Base-by-base conservation (phyloP, 2,329 filamentous ascomycete species). In the Periconia sp. region DNA sequence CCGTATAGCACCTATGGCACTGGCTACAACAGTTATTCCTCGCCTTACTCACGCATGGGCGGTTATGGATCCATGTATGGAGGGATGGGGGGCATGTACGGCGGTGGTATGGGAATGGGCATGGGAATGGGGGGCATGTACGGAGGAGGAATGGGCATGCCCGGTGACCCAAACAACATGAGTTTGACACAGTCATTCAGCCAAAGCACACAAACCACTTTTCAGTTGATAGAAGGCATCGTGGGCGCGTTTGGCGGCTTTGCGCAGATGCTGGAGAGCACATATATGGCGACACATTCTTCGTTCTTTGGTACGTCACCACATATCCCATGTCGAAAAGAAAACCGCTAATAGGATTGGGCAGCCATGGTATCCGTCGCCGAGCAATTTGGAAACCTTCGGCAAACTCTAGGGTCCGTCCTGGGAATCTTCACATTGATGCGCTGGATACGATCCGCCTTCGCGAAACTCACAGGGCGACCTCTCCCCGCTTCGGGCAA, bases 201-300 rank as follows among this genome's bases (percentile, higher is more conserved):
- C 71, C 92, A 96, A 74, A 94, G 90, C 79, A 99, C 95, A 0
- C 90, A 94, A 65, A 91, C 93, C 11, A 99, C 94, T 0, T 99
- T 99, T 71, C 94, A 97, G 80, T 91, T 99, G 82, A 91, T 99
- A 48, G 94, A 99, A 78, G 94, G 92, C 64, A 90, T 99, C 53
- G 94, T 99, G 14, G 91, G 91, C 20, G 92, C 94, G 2, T 99
- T 99, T 79, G 92, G 92, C 18, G 94, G 95, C 0, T 97, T 99
- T 71, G 91, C 95, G 13, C 94, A 99, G 79, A 99, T 99, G 94
- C 82, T 99, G 27, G 94, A 99, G 77, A 97, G 94, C 79, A 97
- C 94, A 11, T 99, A 97, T 68, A 99, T 99, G 95, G 94, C 95
- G 30, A 99, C 94, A 0, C 94, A 99, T 76, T 97, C 92, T 6